A percentile compares a stretch with the other conserved stretches of the same genome.
phyloP scores from a whole-genome alignment of 345 rosid genomes.

The Firmiana major region DNA sequence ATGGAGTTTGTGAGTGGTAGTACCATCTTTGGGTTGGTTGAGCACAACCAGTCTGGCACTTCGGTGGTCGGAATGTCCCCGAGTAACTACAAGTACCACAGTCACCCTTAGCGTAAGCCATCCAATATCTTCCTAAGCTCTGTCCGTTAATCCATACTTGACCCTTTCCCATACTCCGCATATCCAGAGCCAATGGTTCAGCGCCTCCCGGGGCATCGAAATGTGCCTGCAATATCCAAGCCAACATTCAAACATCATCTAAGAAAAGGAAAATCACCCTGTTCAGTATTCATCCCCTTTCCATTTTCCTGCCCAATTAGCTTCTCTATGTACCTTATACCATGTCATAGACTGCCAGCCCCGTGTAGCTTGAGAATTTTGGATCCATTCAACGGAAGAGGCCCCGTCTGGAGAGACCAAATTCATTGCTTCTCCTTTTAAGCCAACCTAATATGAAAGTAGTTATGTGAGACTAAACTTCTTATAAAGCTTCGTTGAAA shows the following conservation, averaged over 20 bases:
- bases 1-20: slow-evolving; percentile 17
- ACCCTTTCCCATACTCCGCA: slow-evolving; percentile 95
- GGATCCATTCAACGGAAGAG: slow-evolving; percentile 14
- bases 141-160: slow-evolving; percentile 92
- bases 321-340: slow-evolving; percentile 18
- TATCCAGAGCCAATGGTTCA: slow-evolving; percentile 81
- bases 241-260: slow-evolving; percentile 6
- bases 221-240: slow-evolving; percentile 46
- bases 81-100: slow-evolving; percentile 56
- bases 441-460: slow-evolving; percentile 35
- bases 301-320: not conserved
- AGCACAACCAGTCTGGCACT: slow-evolving; percentile 80
- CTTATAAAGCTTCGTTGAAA: not conserved
- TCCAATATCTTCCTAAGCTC: slow-evolving; percentile 93
- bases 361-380: slow-evolving; percentile 2
- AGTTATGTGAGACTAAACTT: not conserved
- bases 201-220: slow-evolving; percentile 68
- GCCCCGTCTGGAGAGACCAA: slow-evolving; percentile 39
- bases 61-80: slow-evolving; percentile 62
- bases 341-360: slow-evolving; percentile 14
- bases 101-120: slow-evolving; percentile 70
- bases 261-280: not conserved
- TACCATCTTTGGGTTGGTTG: slow-evolving; percentile 88
- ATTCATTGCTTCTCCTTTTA: slow-evolving; percentile 51
- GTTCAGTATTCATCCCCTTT: not conserved